Base-by-base conservation (phyloP, 495 filamentous ascomycete genomes). In the Melanomma pulvis-pyrius region DNA sequence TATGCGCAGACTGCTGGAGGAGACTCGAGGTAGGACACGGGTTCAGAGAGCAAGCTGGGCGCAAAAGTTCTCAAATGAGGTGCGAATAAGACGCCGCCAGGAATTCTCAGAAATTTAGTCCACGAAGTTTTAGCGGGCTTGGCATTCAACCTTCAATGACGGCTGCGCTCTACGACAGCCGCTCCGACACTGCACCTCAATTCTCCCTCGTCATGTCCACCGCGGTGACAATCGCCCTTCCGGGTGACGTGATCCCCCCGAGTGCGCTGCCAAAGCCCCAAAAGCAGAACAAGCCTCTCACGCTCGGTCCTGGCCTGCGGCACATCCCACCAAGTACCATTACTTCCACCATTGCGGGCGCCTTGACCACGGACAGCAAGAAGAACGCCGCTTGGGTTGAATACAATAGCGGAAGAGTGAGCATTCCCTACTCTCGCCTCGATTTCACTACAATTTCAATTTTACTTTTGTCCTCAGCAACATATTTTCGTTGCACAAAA, bases 381-480 rank as follows among this genome's bases (percentile, higher is more conserved):
- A 92, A 93, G 76, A 91, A 92, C 74, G 88, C 88, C 1, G 81
- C 91, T 64, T 93, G 90, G 88, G 77, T 92, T 51, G 90, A 93
- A 61, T 82, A 81, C 67, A 85, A 86, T 63, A 81, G 82, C 51
- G 86, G 87, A 48, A 83, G 89, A 47, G 89, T 91, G 77, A 32
- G 76, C 68, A 30, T 32, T 22, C 15, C 28, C 6, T 41, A 4
- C 17, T 28, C 24, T 56, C 19, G 22, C 36, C 4, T 29, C 28
- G 22, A 13, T 17, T 5, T 12, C 47, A 25, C 24, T 44, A 19
- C 28, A 2, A 6, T 44, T 1, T 2, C 8, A 9, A 6, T 9
- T 9, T 29, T 11, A 48, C 36, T 44, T 49, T 22, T 57, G 21
- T 17, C 39, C 13, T 2, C 39, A 44, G 3, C 17, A n/a, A 44